Evolutionary conservation across 768 basidiomycete species (phyloP), one percentile per base, ranked within the genome.

Genomic region (Hirschioporus abietinus): DNA sequence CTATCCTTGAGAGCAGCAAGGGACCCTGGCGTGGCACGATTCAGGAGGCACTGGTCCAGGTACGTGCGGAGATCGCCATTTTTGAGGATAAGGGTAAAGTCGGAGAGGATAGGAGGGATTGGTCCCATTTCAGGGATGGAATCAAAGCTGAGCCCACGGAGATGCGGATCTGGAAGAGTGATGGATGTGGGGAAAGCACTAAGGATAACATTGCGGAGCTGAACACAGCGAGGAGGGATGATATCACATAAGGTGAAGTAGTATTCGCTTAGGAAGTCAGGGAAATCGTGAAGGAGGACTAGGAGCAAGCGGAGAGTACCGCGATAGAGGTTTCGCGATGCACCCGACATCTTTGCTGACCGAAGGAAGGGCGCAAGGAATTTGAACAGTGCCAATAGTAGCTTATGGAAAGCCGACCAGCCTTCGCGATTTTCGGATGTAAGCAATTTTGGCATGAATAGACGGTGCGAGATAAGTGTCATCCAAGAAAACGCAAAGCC

Each of bases 401-500:
- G 83, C 75, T 95, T 94, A 81, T 98, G 95, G 86, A 96, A 99
- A 35, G 96, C 91, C 52, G 93, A 84, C 95, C 96, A 98, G 62
- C 95, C 96, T 88, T 96, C 96, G 63, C 95, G 88, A 74, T 95
- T 93, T 74, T 93, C 89, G 24, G 92, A 88, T 52, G 91, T 78
- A 42, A 99, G 82, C 60, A 99, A 77, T 76, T 97, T 96, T 17
- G 97, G 96, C 95, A 99, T 96, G 84, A 99, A 97, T 66, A 94
- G 81, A 65, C 96, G 84, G 78, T 99, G 97, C 25, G 97, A 98
- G 73, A 99, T 89, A 60, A 99, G 83, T 69, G 91, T 91, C 84
- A 98, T 89, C 96, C 96, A 99, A 18, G 95, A 96, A 78, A 99
- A 99, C 1, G 96, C 92, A 76, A 99, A 99, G 9, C 95, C 93